Evolutionary conservation across 2,329 filamentous ascomycete genomes (phyloP), one percentile per base, ranked within the genome.

Genomic region (Fusarium sp.): DNA sequence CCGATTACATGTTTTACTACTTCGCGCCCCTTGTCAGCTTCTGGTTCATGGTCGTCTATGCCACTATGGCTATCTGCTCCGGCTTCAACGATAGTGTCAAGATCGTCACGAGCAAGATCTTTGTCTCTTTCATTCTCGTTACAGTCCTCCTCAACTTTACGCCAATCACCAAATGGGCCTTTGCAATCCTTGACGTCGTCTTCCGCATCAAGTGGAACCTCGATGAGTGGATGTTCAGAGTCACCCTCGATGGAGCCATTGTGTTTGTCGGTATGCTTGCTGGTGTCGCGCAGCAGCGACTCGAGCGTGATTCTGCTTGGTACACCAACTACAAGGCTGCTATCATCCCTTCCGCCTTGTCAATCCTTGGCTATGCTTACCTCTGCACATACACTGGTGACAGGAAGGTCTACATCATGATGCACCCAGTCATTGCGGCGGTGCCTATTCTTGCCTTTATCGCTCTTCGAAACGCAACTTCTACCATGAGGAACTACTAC

Each of bases 1-100:
- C 87, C 4, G 81, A 84, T 38, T 91, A 77, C 57, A 76, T 79
- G 71, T 75, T 76, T 38, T 91, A 91, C 77, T 88, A 89, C 77
- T 90, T 91, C 72, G 84, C 88, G 1, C 85, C 88, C 1, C 80
- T 90, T 4, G 83, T 87, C 42, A 89, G 84, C 53, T 90, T 91
- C 76, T 92, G 89, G 88, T 92, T 90, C 75, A 70, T 89, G 10
- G 79, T 90, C 27, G 81, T 88, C n/a, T 91, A 85, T 75, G 69
- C 81, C 35, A 89, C 87, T 8, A 80, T 91, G 62, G 79, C 82
- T 22, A 74, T 85, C 22, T 81, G 80, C 38, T 78, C 78, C 7
- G 72, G 75, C 31, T 76, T 79, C 67, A 90, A 90, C 70, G 76
- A 80, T 22, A 82, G 82, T 50, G 73, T 81, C 8, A 72, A 73